Evolutionary conservation across 2,329 filamentous ascomycete genomes (phyloP).

Genomic region (Pestalotiopsis sp.): DNA sequence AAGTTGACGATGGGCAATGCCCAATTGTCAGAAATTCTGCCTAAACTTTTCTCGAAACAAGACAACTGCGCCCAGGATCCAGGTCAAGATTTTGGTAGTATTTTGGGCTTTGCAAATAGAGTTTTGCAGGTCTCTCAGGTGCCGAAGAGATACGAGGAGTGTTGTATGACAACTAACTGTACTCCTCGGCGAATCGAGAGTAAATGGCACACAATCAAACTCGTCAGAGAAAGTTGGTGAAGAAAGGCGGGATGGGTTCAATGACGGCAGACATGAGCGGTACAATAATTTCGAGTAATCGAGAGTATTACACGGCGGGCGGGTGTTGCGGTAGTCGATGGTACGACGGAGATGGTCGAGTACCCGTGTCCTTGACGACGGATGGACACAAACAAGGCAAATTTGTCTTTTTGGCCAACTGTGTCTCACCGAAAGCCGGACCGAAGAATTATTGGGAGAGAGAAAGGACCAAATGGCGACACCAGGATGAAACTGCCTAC

Average conservation of each 20-base stretch:
- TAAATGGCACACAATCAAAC: neutral
- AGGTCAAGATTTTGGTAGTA: neutral
- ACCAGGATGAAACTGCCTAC: neutral
- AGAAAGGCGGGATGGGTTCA: conserved; percentile 15
- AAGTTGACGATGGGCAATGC: neutral
- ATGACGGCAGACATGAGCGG: conserved; percentile 18
- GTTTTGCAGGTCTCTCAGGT: neutral
- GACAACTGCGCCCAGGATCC: neutral
- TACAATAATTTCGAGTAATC: conserved; percentile 22
- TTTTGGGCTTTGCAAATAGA: neutral
- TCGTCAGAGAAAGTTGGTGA: neutral
- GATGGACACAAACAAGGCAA: conserved; percentile 8
- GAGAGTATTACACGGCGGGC: conserved; percentile 21
- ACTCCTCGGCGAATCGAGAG: neutral
- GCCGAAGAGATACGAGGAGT: neutral
- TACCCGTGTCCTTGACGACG: conserved; percentile 2
- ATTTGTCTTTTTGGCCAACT: conserved; percentile 3
- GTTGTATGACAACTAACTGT: neutral
- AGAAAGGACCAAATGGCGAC: neutral
- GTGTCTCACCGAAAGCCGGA: conserved; percentile 2
- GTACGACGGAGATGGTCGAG: conserved; percentile 9
- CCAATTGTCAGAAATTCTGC: neutral
- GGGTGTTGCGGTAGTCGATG: conserved; percentile 11
- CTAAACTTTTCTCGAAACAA: neutral
- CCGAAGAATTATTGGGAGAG: neutral